A percentile compares a stretch with the other conserved stretches of the same genome.
These are phyloP conservation scores for Botrytis squamosa DNA, from an alignment of 2,329 filamentous ascomycete genomes.

Conservation along the genomic window DNA sequence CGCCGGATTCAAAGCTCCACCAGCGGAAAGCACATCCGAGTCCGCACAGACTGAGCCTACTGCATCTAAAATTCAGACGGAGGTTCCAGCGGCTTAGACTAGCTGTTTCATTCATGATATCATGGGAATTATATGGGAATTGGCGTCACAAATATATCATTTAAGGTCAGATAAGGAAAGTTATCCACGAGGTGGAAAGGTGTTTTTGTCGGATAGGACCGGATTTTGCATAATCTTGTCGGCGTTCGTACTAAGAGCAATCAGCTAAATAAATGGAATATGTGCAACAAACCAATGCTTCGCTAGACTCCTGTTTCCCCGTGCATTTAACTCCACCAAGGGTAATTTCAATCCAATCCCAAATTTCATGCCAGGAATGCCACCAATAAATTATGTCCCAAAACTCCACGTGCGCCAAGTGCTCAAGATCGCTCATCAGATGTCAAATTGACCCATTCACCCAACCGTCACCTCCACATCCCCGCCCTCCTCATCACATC, in stretches of 20 bases:
- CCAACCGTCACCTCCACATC: constrained; percentile 32
- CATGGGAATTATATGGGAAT: constrained; percentile 3
- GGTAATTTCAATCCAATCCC: background rate
- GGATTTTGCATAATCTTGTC: constrained; percentile 25
- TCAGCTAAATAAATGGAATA: constrained; percentile 17
- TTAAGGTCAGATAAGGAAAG: constrained; percentile 13
- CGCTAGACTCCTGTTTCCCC: background rate
- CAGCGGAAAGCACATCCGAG: constrained; percentile 25
- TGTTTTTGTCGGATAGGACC: constrained; percentile 21
- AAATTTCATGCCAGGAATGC: constrained; percentile 7
- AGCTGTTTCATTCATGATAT: constrained; percentile 17
- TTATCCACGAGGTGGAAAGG: constrained; percentile 16
- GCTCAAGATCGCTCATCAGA: background rate
- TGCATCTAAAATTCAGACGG: constrained; percentile 26
- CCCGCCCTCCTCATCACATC: constrained; percentile 38
- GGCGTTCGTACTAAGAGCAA: constrained; percentile 23
- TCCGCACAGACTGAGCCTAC: constrained; percentile 23
- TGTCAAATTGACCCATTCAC: background rate
- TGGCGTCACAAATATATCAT: constrained; percentile 14
- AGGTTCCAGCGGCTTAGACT: constrained; percentile 26
- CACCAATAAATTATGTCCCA: background rate
- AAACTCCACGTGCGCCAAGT: background rate
- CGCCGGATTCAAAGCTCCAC: constrained; percentile 69
- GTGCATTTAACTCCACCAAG: background rate
- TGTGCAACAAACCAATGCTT: constrained; percentile 12